Conservation (phyloP, 2,329 filamentous ascomycete genomes). For the Exophiala sideris region DNA sequence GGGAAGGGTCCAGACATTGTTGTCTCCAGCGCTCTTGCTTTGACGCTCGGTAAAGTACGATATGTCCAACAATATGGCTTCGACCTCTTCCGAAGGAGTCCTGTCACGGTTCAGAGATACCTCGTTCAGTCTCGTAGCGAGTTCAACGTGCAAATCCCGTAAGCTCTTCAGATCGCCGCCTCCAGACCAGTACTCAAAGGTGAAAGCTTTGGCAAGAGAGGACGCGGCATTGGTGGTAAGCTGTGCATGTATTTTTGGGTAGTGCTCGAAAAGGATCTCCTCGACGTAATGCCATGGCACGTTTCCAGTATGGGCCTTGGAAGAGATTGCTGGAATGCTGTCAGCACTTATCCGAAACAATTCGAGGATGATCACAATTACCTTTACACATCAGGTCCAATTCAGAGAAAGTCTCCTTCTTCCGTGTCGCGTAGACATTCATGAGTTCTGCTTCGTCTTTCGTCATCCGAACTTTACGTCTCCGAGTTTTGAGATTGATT, state of each 20-base stretch:
- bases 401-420: constrained; percentile 10
- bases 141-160: constrained; percentile 27
- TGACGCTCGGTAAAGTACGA: constrained; percentile 9
- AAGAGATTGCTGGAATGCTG: constrained; percentile 7
- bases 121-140: constrained; percentile 17
- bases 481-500: constrained; percentile 20
- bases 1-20: constrained; percentile 24
- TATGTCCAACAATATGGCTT: constrained; percentile 14
- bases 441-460: constrained; percentile 5
- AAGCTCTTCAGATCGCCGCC: constrained; percentile 30
- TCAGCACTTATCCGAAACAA: not conserved
- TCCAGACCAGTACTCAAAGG: constrained; percentile 30
- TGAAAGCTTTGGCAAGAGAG: constrained; percentile 21
- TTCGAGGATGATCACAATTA: not conserved
- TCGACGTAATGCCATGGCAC: constrained; percentile 19
- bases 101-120: not conserved
- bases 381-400: constrained; percentile 21
- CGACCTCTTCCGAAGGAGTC: constrained; percentile 4
- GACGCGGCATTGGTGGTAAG: constrained; percentile 9
- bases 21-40: constrained; percentile 10
- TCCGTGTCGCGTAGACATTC: not conserved
- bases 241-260: constrained; percentile 19
- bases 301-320: constrained; percentile 8
- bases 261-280: constrained; percentile 4
- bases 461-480: constrained; percentile 11